Evolutionary conservation across 441 rosid species (phyloP).

Genomic region (Dalechampia spathulata): DNA sequence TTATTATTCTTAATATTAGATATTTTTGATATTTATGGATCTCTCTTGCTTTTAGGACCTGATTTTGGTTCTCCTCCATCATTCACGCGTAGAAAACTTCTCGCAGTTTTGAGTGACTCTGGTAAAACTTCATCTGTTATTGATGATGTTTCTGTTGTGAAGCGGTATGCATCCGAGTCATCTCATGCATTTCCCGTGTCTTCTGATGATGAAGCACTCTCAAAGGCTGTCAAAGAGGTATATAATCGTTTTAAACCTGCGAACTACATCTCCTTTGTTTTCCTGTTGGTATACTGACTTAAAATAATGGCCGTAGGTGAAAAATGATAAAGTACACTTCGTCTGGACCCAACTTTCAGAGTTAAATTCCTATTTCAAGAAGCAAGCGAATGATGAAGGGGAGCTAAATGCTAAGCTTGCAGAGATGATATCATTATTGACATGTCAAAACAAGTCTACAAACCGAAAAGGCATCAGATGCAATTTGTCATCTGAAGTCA

Average conservation of each 20-base stretch:
- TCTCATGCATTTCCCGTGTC: conserved; percentile 76
- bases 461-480: conserved; percentile 35
- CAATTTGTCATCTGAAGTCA: conserved; percentile 43
- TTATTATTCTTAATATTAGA: conserved; percentile 6
- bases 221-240: conserved; percentile 81
- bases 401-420: conserved; percentile 65
- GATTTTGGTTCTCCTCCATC: conserved; percentile 82
- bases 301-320: conserved; percentile 40
- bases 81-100: conserved; percentile 55
- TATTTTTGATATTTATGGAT: conserved; percentile 9
- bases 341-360: conserved; percentile 92
- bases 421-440: conserved; percentile 68
- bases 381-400: conserved; percentile 53
- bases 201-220: conserved; percentile 81
- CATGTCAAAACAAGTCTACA: conserved; percentile 48
- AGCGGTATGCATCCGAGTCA: conserved; percentile 62
- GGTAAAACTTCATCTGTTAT: conserved; percentile 67
- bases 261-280: background rate
- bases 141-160: conserved; percentile 60
- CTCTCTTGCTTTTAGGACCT: conserved; percentile 53
- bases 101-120: conserved; percentile 53
- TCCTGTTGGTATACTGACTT: background rate
- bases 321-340: conserved; percentile 58
- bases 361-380: conserved; percentile 57
- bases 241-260: background rate